Base-by-base conservation (phyloP, 75 land plant genomes). In the Sequoiadendron giganteum region DNA sequence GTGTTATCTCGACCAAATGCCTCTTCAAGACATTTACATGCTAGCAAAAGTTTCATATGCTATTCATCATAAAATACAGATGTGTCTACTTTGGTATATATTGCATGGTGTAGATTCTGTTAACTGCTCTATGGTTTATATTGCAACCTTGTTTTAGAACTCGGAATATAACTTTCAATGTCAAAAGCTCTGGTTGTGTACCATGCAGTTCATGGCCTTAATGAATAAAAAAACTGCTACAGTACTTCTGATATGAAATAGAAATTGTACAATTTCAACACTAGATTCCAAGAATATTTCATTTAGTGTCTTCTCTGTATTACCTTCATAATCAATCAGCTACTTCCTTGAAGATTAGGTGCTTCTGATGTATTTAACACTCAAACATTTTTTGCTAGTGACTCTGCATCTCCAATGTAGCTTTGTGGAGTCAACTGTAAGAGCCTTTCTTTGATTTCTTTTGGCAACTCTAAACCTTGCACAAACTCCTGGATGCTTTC, bases 381-480 rank as follows among this genome's bases (percentile, higher is more conserved):
- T 89, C 87, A 90, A 28, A 93, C 85, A 70, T 18, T 76, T 85
- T 85, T 90, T 28, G 97, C 97, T 79, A 97, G 90, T 34, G 89
- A 88, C 42, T 70, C 90, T 34, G 97, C 99, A 52, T 91, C 93
- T 80, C 99, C 99, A 32, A 94, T 88, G 45, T 97, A 97, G 6
- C 90, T 86, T 25, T 93, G 92, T 0, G 99, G 99, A 25, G 95
- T 94, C 86, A 97, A 68, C 5, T 92, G 87, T 88, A 95, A 86
- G 34, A 97, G 95, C 32, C n/a, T 42, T 13, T 79, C 77, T 85
- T 93, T 96, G 9, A 91, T 91, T 87, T 95, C 94, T 65, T 79
- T 52, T 1, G 99, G 99, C 73, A 97, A 49, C 40, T 97, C 97
- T 90, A 97, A 85, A 2, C 89, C 87, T 80, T 91, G 82, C 40